Evolutionary conservation across 306 rosid genomes (phyloP).

Genomic region (Dryas alaskensis): DNA sequence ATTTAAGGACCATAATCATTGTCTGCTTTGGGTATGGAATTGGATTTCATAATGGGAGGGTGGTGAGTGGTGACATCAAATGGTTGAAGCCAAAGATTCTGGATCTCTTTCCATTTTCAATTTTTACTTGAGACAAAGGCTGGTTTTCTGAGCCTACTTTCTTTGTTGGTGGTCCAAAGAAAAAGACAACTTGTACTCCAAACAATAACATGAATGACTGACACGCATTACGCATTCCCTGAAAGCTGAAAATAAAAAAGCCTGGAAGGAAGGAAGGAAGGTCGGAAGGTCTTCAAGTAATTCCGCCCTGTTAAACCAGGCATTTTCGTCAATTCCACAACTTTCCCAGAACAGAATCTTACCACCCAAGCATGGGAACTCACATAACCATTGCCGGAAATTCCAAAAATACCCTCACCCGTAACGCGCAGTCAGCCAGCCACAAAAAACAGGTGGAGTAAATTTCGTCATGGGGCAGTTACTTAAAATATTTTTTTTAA

Average conservation of each 20-base stretch:
- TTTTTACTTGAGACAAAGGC: conserved; percentile 4
- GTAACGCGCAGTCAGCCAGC: no score
- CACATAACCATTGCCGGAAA: neutral
- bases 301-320: conserved; percentile 21
- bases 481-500: conserved; percentile 13
- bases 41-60: no score
- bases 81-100: neutral
- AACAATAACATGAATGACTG: conserved; percentile 15
- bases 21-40: neutral
- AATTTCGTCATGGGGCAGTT: conserved; percentile 38
- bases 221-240: conserved; percentile 1
- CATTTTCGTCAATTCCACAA: conserved; percentile 41
- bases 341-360: conserved; percentile 10
- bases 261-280: conserved; percentile 6
- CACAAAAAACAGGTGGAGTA: conserved; percentile 15
- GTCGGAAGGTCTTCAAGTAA: conserved; percentile 32
- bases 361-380: no score
- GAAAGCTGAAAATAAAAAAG: conserved; percentile 3
- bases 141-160: conserved; percentile 3
- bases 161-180: conserved; percentile 37
- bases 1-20: neutral
- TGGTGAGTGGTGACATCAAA: no score
- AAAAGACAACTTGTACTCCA: conserved; percentile 22
- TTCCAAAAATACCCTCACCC: conserved; percentile 30
- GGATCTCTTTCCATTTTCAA: conserved; percentile 6